Base-by-base conservation (phyloP, 129 eudicot genomes). In the Sambucus nigra region DNA sequence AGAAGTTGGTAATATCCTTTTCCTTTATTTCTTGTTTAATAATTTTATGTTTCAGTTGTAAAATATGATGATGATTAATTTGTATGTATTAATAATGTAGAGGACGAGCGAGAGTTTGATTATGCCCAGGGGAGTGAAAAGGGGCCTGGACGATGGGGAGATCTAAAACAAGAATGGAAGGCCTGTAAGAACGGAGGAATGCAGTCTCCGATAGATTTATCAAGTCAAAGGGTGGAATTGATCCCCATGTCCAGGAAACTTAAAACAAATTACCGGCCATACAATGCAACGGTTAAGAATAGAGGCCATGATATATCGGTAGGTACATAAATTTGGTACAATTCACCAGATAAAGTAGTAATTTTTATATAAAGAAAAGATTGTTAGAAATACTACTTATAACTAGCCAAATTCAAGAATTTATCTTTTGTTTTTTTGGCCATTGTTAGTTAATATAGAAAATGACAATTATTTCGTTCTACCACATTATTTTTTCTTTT, bases 141-240 rank as follows among this genome's bases (percentile, higher is more conserved):
- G 62, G 94, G 94, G 7, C 94, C 94, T 0, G 25, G 1, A 10
- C 14, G 49, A 9, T 83, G 87, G 94, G 94, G 94, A 57, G 55
- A 59, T 5, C 26, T 83, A 8, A 73, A 73, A 46, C 35, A 59
- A 66, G 87, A 84, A 73, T 84, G 94, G 94, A 59, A 47, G 3
- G 65, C 72, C 23, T 84, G 94, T 48, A 73, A 55, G 35, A 61
- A 49, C 0, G 94, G 94, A 5, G 39, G 32, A 14, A 39, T 80
- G 77, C 94, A 84, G 26, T 80, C 83, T 47, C 87, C 87, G n/a
- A 65, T 80, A 2, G 77, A 80, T 51, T 38, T 80, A 55, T 65
- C 81, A 13, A 63, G 52, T 44, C 21, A 31, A 0, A 56, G 73
- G 16, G 76, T 69, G 28, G 58, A 72, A 7, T 25, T 27, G 9